phyloP scores from a whole-genome alignment of 805 yeast genomes.

The Hanseniaspora thailandica region DNA sequence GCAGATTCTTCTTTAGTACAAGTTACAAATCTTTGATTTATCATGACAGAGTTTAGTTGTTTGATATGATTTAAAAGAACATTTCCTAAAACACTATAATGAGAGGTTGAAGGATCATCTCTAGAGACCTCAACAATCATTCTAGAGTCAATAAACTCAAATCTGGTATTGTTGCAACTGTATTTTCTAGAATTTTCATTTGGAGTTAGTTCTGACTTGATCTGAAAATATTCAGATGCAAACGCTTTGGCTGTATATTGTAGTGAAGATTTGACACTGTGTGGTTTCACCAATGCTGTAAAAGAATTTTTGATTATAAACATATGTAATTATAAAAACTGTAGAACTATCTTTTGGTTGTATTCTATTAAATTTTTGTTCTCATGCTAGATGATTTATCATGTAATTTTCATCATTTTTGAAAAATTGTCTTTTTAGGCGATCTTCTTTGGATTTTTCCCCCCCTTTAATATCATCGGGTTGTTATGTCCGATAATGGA shows the following conservation, averaged over 20 bases:
- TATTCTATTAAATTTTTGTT: too few relatives aligned
- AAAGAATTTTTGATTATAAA: background rate
- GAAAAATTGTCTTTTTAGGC: too few relatives aligned
- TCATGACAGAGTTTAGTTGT: conserved; percentile 43
- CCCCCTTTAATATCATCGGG: too few relatives aligned
- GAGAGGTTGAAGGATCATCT: conserved; percentile 9
- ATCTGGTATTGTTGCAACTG: background rate
- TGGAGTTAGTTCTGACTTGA: conserved; percentile 8
- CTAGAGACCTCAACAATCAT: conserved; percentile 12
- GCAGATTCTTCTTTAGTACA: conserved; percentile 55
- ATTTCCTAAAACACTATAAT: conserved; percentile 5
- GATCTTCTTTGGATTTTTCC: too few relatives aligned
- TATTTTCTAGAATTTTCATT: conserved; percentile 12
- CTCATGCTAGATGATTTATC: too few relatives aligned
- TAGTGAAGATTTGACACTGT: background rate
- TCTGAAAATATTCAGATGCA: background rate
- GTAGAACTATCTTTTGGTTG: background rate
- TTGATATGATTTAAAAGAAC: conserved; percentile 3
- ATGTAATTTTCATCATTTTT: too few relatives aligned
- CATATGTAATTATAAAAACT: background rate
- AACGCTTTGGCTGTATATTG: background rate
- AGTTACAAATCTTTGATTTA: conserved; percentile 64
- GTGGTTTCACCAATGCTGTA: background rate
- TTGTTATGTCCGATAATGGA: background rate
- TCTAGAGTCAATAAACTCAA: conserved; percentile 7